These are phyloP conservation scores for Durio zibethinus DNA, from an alignment of 345 rosid genomes.

Conservation along the genomic window DNA sequence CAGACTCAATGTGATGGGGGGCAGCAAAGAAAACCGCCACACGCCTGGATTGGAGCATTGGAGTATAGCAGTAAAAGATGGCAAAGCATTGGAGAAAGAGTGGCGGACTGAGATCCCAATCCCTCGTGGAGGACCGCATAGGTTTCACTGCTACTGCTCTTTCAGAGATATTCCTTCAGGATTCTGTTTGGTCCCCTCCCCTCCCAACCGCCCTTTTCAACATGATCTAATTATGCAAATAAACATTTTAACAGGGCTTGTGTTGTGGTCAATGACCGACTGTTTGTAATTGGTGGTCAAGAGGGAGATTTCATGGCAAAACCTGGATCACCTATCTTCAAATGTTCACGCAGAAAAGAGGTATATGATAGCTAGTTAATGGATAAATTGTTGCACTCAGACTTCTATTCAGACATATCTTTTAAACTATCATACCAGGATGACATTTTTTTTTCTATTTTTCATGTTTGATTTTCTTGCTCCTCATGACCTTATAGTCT, in stretches of 20 bases:
- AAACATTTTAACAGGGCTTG: constrained; percentile 47
- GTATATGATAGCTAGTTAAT: constrained; percentile 24
- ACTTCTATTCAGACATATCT: neutral
- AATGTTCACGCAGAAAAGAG: constrained; percentile 83
- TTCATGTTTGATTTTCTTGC: neutral
- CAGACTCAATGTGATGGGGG: constrained; percentile 90
- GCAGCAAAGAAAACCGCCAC: constrained; percentile 82
- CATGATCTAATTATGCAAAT: neutral
- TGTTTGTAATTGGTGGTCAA: constrained; percentile 75
- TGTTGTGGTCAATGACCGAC: constrained; percentile 43
- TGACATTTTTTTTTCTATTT: neutral
- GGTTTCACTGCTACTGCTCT: constrained; percentile 33
- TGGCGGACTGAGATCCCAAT: constrained; percentile 69
- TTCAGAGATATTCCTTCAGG: neutral
- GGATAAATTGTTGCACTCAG: neutral
- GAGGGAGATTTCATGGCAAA: constrained; percentile 93
- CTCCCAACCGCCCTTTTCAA: neutral
- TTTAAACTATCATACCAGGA: neutral
- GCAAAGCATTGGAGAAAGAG: constrained; percentile 53
- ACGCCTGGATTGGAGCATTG: constrained; percentile 73
- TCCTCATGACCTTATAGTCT: neutral
- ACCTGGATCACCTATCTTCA: constrained; percentile 81
- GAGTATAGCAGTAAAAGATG: constrained; percentile 81
- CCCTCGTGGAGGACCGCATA: constrained; percentile 93
- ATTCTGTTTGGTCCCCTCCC: neutral